phyloP scores from a whole-genome alignment of 495 filamentous ascomycete species.

The Alectoria sarmentosa region DNA sequence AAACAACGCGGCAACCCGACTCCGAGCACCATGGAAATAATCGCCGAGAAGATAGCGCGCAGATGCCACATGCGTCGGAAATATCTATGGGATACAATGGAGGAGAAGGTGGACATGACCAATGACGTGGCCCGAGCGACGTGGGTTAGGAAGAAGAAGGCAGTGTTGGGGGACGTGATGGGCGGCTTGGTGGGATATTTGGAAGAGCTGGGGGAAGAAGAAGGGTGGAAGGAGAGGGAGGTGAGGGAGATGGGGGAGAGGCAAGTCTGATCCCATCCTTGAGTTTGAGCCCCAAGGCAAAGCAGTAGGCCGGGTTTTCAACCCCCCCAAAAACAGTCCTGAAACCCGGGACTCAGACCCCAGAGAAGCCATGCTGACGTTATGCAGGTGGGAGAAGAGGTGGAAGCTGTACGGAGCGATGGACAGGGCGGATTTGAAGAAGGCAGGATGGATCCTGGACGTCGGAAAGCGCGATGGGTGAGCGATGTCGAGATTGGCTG shows the following conservation, averaged over 20 bases:
- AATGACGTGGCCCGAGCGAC: not conserved
- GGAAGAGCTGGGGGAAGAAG: not conserved
- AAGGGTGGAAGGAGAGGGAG: not conserved
- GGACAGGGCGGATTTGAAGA: not conserved
- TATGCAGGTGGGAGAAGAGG: constrained; percentile 6
- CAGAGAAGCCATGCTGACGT: too few species aligned
- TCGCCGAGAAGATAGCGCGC: not conserved
- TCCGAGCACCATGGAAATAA: not conserved
- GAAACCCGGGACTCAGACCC: too few species aligned
- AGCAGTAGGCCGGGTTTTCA: too few species aligned
- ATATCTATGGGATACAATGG: not conserved
- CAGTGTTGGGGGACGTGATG: not conserved
- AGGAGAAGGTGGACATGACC: constrained; percentile 1
- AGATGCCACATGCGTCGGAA: not conserved
- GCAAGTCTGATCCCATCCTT: too few species aligned
- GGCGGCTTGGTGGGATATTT: not conserved
- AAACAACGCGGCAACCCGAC: not conserved
- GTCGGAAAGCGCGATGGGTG: not conserved
- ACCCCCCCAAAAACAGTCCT: too few species aligned
- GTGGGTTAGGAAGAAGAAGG: not conserved
- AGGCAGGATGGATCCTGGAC: not conserved
- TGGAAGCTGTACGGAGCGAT: not conserved
- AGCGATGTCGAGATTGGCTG: not conserved
- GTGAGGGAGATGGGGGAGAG: constrained; percentile 2
- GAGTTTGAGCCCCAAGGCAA: too few species aligned